Evolutionary conservation across 768 basidiomycete species (phyloP).

Genomic region (Dentipellis fragilis): DNA sequence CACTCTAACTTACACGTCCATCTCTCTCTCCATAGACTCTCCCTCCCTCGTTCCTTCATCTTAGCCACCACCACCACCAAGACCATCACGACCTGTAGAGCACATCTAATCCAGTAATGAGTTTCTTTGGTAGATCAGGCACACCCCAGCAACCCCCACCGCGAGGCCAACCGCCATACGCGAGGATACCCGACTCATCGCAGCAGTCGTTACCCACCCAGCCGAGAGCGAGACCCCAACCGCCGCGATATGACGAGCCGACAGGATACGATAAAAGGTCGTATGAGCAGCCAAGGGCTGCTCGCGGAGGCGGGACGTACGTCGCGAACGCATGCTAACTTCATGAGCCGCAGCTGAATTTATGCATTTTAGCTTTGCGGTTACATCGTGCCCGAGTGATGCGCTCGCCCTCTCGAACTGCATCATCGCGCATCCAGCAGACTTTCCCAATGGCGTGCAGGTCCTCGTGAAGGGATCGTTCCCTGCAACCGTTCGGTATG

Average conservation of each 20-base stretch:
- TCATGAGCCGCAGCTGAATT: neutral
- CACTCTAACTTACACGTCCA: neutral
- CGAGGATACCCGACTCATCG: constrained; percentile 9
- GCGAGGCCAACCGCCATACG: constrained; percentile 7
- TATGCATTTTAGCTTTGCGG: constrained; percentile 15
- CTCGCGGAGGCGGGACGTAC: constrained; percentile 14
- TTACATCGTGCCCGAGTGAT: constrained; percentile 19
- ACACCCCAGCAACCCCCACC: constrained; percentile 1
- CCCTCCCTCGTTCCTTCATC: neutral
- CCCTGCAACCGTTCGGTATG: constrained; percentile 39
- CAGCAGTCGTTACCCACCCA: constrained; percentile 8
- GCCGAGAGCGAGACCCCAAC: constrained; percentile 13
- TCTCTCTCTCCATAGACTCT: neutral
- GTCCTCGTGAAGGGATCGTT: constrained; percentile 66
- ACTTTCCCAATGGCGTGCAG: constrained; percentile 67
- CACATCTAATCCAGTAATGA: constrained; percentile 4
- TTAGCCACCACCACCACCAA: neutral
- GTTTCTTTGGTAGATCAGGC: constrained; percentile 7
- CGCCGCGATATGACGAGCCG: constrained; percentile 20
- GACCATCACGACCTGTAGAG: neutral
- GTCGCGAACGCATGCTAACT: neutral
- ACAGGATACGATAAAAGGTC: constrained; percentile 20
- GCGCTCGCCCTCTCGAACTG: constrained; percentile 70
- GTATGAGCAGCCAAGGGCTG: constrained; percentile 12
- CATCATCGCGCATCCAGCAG: constrained; percentile 66